A percentile compares a stretch with the other conserved stretches of the same genome.
phyloP scores from a whole-genome alignment of 345 rosid species.

The Microthlaspi erraticum region DNA sequence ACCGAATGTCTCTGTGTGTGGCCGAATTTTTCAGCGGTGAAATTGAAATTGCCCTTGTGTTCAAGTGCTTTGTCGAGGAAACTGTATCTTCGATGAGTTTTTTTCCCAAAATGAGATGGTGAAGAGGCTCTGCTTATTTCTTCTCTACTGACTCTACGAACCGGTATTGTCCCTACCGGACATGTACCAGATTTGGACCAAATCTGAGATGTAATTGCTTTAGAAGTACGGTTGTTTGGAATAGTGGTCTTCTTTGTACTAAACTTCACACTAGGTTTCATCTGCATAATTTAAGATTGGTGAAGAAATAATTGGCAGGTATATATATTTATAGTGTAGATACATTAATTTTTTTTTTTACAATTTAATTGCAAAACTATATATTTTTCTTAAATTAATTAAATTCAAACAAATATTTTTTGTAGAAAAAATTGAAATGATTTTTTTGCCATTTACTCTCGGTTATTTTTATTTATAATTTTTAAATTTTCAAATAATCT shows the following conservation, averaged over 20 bases:
- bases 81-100: slow-evolving; percentile 22
- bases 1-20: no score
- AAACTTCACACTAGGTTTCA: slow-evolving; percentile 48
- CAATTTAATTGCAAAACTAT: no score
- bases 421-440: no score
- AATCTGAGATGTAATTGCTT: slow-evolving; percentile 37
- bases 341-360: no score
- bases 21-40: background rate
- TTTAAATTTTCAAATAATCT: no score
- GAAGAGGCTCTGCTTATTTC: slow-evolving; percentile 54
- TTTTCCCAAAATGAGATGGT: slow-evolving; percentile 41
- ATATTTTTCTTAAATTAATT: no score
- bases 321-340: no score
- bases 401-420: no score
- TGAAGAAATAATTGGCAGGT: background rate
- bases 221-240: slow-evolving; percentile 19
- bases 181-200: slow-evolving; percentile 61
- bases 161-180: slow-evolving; percentile 56
- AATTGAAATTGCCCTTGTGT: slow-evolving; percentile 3
- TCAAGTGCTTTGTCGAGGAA: slow-evolving; percentile 23
- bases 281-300: slow-evolving; percentile 39
- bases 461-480: no score
- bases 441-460: no score
- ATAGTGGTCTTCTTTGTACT: background rate
- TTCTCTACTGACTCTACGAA: slow-evolving; percentile 48